Percentiles rank a stretch among this genome's conserved stretches.
phyloP scores from a whole-genome alignment of 768 basidiomycete species.

The Coprinopsis cinerea region DNA sequence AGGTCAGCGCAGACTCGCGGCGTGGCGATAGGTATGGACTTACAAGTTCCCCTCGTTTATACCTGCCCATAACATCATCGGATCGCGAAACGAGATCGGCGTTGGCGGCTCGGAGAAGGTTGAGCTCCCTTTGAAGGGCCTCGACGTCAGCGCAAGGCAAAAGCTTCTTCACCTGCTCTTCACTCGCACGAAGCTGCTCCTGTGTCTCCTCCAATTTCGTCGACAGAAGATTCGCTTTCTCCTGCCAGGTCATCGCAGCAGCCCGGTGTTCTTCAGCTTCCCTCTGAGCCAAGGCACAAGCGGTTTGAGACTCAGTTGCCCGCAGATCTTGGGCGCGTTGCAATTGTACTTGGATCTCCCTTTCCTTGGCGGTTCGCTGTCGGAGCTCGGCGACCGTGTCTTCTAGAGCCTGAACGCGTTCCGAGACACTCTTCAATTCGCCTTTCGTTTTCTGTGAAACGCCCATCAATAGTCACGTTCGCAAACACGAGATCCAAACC shows the following conservation, averaged over 20 bases:
- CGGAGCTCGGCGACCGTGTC: conserved; percentile 8
- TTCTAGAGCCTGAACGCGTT: no score
- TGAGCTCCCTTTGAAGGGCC: conserved; percentile 14
- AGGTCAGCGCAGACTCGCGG: background rate
- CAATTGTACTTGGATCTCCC: conserved; percentile 16
- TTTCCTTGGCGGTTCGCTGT: conserved; percentile 15
- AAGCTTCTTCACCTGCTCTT: conserved; percentile 8
- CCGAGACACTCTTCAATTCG: no score
- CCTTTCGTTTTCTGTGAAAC: background rate
- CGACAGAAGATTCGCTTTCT: conserved; percentile 15
- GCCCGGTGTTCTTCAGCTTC: conserved; percentile 13
- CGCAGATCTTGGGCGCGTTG: conserved; percentile 22
- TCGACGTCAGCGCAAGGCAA: conserved; percentile 1
- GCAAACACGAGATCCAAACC: no score
- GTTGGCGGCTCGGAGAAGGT: conserved; percentile 20
- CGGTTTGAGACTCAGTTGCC: conserved; percentile 22
- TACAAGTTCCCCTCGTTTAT: conserved; percentile 44
- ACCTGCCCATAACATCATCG: conserved; percentile 31
- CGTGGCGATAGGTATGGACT: conserved; percentile 9
- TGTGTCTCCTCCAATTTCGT: conserved; percentile 2
- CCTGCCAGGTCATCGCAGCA: conserved; percentile 11
- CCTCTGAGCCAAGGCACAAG: conserved; percentile 12
- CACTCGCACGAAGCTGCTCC: background rate
- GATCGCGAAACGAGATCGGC: conserved; percentile 20
- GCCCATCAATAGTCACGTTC: background rate